A percentile compares a stretch with the other conserved stretches of the same genome.
Evolutionary conservation across 2,329 filamentous ascomycete species (phyloP).

Genomic region (Aspergillus thermomutatus): DNA sequence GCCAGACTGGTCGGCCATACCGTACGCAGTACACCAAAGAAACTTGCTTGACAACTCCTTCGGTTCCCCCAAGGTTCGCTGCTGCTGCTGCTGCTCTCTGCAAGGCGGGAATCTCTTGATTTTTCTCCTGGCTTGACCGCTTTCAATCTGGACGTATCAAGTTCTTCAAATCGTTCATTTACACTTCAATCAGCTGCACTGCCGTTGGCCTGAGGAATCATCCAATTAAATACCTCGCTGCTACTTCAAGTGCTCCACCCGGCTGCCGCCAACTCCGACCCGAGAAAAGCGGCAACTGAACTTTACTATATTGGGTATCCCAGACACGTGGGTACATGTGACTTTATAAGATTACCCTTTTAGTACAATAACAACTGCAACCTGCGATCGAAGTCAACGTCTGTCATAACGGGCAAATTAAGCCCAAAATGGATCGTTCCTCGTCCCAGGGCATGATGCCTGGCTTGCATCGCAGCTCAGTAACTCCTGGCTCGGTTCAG

Average conservation of each 20-base stretch:
- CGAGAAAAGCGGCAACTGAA: not conserved
- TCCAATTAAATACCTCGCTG: slow-evolving; percentile 9
- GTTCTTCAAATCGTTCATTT: slow-evolving; percentile 4
- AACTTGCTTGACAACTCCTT: not conserved
- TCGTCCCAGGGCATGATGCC: slow-evolving; percentile 28
- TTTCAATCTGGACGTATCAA: slow-evolving; percentile 11
- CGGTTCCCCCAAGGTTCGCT: not conserved
- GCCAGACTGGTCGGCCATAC: not conserved
- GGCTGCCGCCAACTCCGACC: slow-evolving; percentile 2
- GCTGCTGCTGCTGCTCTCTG: not conserved
- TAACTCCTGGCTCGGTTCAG: slow-evolving; percentile 24
- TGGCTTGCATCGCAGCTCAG: slow-evolving; percentile 25
- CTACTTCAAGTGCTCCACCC: not conserved
- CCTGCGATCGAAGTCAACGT: not conserved
- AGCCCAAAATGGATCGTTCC: slow-evolving; percentile 34
- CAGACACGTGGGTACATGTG: slow-evolving; percentile 20
- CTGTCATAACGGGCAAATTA: slow-evolving; percentile 7
- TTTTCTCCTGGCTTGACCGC: not conserved
- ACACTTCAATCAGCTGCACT: slow-evolving; percentile 7
- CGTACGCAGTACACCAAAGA: not conserved
- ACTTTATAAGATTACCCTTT: slow-evolving; percentile 9
- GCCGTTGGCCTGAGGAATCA: slow-evolving; percentile 6
- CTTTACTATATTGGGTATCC: slow-evolving; percentile 10
- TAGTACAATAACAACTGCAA: slow-evolving; percentile 4
- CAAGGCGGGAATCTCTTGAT: not conserved